These are phyloP conservation scores for Nicotiana otophora DNA, from an alignment of 257 asterid genomes.

Conservation along the genomic window DNA sequence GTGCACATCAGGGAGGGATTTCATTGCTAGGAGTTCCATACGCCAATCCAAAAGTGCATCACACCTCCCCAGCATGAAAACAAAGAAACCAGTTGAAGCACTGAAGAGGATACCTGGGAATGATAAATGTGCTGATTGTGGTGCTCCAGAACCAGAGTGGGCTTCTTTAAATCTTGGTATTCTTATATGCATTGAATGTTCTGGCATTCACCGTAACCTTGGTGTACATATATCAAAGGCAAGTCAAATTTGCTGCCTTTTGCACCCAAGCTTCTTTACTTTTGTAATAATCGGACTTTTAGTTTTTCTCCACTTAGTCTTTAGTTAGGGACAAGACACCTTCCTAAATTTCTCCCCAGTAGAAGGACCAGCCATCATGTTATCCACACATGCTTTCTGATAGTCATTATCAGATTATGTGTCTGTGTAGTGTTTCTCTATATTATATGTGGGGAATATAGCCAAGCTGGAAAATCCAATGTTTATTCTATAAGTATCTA, in stretches of 20 bases:
- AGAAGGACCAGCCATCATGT: background rate
- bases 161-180: constrained; percentile 88
- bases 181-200: constrained; percentile 85
- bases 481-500: background rate
- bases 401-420: background rate
- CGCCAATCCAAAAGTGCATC: constrained; percentile 52
- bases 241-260: constrained; percentile 22
- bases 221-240: constrained; percentile 93
- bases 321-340: background rate
- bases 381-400: background rate
- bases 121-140: constrained; percentile 93
- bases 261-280: constrained; percentile 6
- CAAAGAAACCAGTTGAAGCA: constrained; percentile 54
- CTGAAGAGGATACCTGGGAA: constrained; percentile 70
- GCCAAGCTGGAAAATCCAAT: background rate
- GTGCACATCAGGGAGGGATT: constrained; percentile 36
- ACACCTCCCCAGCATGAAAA: constrained; percentile 30
- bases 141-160: constrained; percentile 95
- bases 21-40: constrained; percentile 38
- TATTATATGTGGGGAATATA: background rate
- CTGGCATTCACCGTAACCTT: constrained; percentile 89
- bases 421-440: background rate
- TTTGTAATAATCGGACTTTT: background rate
- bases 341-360: background rate
- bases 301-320: background rate